These are phyloP conservation scores for Butyriboletus appendiculatus DNA, from an alignment of 1,284 basidiomycete genomes.

Conservation along the genomic window DNA sequence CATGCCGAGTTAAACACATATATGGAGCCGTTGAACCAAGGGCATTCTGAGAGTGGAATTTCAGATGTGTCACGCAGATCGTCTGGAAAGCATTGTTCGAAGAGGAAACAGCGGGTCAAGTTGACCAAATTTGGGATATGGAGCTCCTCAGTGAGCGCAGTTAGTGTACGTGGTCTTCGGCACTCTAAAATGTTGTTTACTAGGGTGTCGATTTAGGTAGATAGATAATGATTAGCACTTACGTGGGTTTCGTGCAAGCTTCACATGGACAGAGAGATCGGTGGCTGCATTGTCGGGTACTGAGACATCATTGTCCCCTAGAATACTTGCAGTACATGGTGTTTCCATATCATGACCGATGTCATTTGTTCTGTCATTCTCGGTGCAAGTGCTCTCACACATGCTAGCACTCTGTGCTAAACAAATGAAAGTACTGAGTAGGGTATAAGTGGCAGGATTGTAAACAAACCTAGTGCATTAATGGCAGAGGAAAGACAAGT, in stretches of 20 bases:
- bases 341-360: background rate
- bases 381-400: background rate
- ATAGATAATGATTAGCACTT: background rate
- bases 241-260: background rate
- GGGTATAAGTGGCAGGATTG: background rate
- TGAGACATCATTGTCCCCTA: background rate
- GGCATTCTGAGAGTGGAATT: slow-evolving; percentile 6
- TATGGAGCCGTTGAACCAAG: slow-evolving; percentile 1
- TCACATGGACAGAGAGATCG: background rate
- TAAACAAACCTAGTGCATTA: background rate
- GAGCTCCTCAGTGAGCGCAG: background rate
- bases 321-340: background rate
- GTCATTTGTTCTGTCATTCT: background rate
- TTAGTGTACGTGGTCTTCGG: background rate
- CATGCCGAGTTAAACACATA: slow-evolving; percentile 4
- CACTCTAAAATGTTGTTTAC: background rate
- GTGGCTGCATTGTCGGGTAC: background rate
- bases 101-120: slow-evolving; percentile 2
- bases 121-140: background rate
- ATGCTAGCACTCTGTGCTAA: background rate
- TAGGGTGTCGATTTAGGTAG: background rate
- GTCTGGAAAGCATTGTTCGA: background rate
- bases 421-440: background rate
- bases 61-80: background rate
- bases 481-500: slow-evolving; percentile 4